Conservation (phyloP, 768 basidiomycete genomes). For the Hypsizygus marmoreus region DNA sequence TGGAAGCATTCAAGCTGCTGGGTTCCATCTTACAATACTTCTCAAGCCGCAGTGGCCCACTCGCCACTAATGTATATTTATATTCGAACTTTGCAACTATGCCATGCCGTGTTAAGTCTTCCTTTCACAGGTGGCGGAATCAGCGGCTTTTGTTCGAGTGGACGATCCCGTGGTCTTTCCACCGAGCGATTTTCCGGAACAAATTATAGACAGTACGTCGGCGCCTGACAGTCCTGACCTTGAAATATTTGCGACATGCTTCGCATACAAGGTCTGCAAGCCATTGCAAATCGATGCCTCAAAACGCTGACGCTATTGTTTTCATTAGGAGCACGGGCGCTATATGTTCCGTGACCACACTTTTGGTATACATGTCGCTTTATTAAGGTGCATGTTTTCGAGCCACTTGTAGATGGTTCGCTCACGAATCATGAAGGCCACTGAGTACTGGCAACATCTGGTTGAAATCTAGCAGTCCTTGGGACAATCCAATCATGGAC, state of each 20-base stretch:
- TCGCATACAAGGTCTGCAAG: constrained; percentile 41
- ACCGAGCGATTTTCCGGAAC: constrained; percentile 32
- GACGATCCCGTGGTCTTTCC: constrained; percentile 54
- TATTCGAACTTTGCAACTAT: too few species aligned
- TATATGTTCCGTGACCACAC: constrained; percentile 38
- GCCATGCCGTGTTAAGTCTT: too few species aligned
- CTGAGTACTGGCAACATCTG: constrained; percentile 41
- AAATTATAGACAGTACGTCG: constrained; percentile 46
- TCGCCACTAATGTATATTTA: constrained; percentile 52
- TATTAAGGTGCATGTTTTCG: constrained; percentile 36
- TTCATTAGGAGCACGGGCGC: constrained; percentile 36
- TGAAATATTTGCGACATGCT: constrained; percentile 45
- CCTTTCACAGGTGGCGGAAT: constrained; percentile 45
- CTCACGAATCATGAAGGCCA: constrained; percentile 30
- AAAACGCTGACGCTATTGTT: not conserved
- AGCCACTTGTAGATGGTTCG: too few species aligned
- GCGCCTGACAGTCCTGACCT: constrained; percentile 48
- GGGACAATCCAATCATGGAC: constrained; percentile 43
- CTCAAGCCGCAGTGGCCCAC: constrained; percentile 46
- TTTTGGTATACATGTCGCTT: constrained; percentile 41
- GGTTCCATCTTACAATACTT: constrained; percentile 42
- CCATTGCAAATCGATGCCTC: not conserved
- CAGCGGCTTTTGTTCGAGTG: constrained; percentile 60
- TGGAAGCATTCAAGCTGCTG: constrained; percentile 28
- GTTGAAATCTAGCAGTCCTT: constrained; percentile 44